These are phyloP conservation scores for Macaranga tanarius DNA, from an alignment of 441 rosid genomes.

Conservation along the genomic window DNA sequence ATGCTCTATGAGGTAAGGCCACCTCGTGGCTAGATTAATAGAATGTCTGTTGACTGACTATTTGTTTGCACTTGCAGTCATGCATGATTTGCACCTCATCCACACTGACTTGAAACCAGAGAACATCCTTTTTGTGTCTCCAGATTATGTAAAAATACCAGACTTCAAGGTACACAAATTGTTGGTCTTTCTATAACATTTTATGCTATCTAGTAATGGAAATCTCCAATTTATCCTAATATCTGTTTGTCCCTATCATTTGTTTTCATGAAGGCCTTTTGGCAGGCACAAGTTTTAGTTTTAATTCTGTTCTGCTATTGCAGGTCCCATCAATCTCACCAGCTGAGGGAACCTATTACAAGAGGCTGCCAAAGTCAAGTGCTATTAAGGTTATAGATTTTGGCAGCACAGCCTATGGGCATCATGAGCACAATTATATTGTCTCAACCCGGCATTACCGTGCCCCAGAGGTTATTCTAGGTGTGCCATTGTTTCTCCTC, in stretches of 20 bases:
- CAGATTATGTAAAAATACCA: conserved; percentile 58
- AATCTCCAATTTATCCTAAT: conserved; percentile 6
- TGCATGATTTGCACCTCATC: conserved; percentile 63
- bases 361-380: conserved; percentile 64
- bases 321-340: conserved; percentile 40
- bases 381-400: conserved; percentile 67
- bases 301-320: conserved; percentile 4
- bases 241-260: not conserved
- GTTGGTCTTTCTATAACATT: not conserved
- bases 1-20: not conserved
- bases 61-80: conserved; percentile 57
- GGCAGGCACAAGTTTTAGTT: no score
- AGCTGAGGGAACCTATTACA: conserved; percentile 36
- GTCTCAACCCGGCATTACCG: conserved; percentile 72
- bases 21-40: not conserved
- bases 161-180: conserved; percentile 48
- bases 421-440: conserved; percentile 51
- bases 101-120: conserved; percentile 74
- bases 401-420: conserved; percentile 65
- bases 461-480: conserved; percentile 73
- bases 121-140: conserved; percentile 57
- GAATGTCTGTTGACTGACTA: conserved; percentile 13
- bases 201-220: not conserved
- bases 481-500: conserved; percentile 29
- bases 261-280: not conserved